A percentile compares a stretch with the other conserved stretches of the same genome.
These are phyloP conservation scores for Escovopsis sp. DNA, from an alignment of 2,329 filamentous ascomycete genomes.

Conservation along the genomic window DNA sequence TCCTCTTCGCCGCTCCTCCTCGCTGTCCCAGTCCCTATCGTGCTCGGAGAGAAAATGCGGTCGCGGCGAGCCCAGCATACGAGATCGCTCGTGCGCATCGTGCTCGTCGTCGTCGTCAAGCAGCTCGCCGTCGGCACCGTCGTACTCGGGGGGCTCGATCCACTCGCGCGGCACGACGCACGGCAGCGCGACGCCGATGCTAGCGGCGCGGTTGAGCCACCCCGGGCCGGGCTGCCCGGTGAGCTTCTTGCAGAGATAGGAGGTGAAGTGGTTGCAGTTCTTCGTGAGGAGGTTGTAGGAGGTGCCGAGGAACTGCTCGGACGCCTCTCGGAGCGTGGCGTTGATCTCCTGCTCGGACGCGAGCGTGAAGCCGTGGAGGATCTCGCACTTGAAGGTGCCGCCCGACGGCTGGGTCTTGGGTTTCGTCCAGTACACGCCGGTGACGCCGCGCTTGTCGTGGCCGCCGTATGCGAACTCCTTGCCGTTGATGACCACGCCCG, in stretches of 20 bases:
- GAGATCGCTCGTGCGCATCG: conserved; percentile 36
- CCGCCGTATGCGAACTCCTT: conserved; percentile 78
- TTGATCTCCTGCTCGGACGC: conserved; percentile 56
- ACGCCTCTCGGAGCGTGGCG: conserved; percentile 50
- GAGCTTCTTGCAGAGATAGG: conserved; percentile 57
- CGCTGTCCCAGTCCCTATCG: conserved; percentile 27
- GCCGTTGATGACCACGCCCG: conserved; percentile 67
- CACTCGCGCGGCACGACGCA: conserved; percentile 73
- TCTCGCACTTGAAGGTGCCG: conserved; percentile 58
- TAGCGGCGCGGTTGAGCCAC: conserved; percentile 77
- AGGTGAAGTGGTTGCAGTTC: conserved; percentile 85
- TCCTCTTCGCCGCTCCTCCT: conserved; percentile 27
- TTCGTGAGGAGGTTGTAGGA: conserved; percentile 69
- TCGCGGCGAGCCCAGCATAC: conserved; percentile 37
- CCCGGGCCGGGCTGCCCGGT: conserved; percentile 54
- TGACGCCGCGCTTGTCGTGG: conserved; percentile 54
- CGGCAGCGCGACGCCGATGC: conserved; percentile 64
- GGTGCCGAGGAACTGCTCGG: conserved; percentile 58
- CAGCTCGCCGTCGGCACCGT: conserved; percentile 56
- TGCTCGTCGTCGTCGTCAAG: conserved; percentile 42
- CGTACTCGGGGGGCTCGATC: conserved; percentile 65
- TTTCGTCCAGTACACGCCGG: conserved; percentile 72
- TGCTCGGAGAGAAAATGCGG: conserved; percentile 17
- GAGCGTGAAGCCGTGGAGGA: conserved; percentile 69
- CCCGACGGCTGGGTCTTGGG: conserved; percentile 60